Conservation (phyloP, 345 rosid genomes). For the Psidium friedrichsthalianum region DNA sequence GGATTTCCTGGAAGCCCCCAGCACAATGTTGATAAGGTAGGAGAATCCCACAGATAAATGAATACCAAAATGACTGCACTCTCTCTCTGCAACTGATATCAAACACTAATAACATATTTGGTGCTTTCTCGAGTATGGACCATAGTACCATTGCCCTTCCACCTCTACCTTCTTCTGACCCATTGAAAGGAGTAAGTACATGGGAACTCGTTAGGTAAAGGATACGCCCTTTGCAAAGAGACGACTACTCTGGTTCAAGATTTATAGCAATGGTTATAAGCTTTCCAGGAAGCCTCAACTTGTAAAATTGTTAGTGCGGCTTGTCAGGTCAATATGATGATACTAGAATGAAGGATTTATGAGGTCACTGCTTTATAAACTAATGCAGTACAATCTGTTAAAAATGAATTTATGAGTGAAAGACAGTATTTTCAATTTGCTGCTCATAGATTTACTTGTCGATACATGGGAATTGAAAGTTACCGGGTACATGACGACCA, state of each 20-base stretch:
- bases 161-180: not conserved
- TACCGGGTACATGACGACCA: constrained; percentile 14
- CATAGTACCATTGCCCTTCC: not conserved
- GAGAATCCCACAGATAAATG: not conserved
- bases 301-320: not conserved
- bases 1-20: constrained; percentile 69
- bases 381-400: not conserved
- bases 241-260: not conserved
- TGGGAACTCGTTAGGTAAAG: not conserved
- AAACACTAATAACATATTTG: not conserved
- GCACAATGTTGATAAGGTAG: not conserved
- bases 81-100: not conserved
- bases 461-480: not conserved
- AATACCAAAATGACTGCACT: not conserved
- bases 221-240: not conserved
- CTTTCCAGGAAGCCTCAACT: not conserved
- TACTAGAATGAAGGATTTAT: not conserved
- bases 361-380: not conserved
- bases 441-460: not conserved
- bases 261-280: not conserved
- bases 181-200: not conserved
- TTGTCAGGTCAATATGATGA: not conserved
- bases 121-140: not conserved
- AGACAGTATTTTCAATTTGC: not conserved
- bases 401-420: not conserved